phyloP scores from a whole-genome alignment of 305 asterid genomes.

The Ilex paraguariensis region DNA sequence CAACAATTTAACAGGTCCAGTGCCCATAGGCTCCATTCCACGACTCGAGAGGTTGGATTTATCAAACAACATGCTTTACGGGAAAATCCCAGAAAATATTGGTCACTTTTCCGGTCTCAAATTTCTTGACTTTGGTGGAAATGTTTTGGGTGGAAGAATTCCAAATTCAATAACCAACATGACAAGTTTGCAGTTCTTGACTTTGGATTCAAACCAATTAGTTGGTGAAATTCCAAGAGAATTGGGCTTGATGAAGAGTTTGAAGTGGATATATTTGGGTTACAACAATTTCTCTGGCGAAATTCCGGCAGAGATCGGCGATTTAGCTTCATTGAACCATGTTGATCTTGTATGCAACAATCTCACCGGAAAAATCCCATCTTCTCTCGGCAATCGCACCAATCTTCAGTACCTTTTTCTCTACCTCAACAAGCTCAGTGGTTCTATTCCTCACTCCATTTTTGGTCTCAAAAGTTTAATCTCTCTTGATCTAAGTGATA shows the following conservation, averaged over 20 bases:
- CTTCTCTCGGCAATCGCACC: constrained; percentile 69
- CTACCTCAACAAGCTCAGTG: constrained; percentile 66
- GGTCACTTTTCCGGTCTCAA: constrained; percentile 55
- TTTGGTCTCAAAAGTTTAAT: constrained; percentile 42
- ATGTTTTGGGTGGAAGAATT: constrained; percentile 47
- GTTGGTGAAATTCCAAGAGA: constrained; percentile 49
- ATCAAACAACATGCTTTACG: constrained; percentile 68
- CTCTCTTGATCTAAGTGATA: constrained; percentile 82
- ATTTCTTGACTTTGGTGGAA: constrained; percentile 73
- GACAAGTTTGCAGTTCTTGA: constrained; percentile 48
- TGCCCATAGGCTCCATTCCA: constrained; percentile 37
- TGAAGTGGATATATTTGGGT: constrained; percentile 68
- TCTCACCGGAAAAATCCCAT: constrained; percentile 77
- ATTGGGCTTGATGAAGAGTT: constrained; percentile 45
- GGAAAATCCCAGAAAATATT: constrained; percentile 45
- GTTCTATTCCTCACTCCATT: constrained; percentile 49
- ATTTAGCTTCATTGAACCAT: constrained; percentile 39
- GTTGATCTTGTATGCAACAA: constrained; percentile 80
- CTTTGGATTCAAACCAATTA: constrained; percentile 77
- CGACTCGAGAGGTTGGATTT: constrained; percentile 54
- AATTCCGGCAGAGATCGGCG: constrained; percentile 62
- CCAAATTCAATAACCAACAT: constrained; percentile 52
- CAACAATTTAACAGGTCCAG: constrained; percentile 61
- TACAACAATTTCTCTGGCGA: constrained; percentile 75
- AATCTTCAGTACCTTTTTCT: constrained; percentile 59